A percentile compares a stretch with the other conserved stretches of the same genome.
Conservation (phyloP, 306 rosid species). For the cucumber (Cucumis sativus) region Cucumber_9930_V3 NC_026657.2:40018501-40019000, state of each 20-base stretch:
- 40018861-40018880: neutral
- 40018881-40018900: too few species aligned
- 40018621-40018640: neutral
- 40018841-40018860: neutral
- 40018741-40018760: neutral
- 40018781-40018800: neutral
- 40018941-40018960: too few species aligned
- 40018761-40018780: neutral
- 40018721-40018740: neutral
- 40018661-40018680: neutral
- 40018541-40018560: neutral
- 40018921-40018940: too few species aligned
- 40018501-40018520: neutral
- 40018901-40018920: too few species aligned
- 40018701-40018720: neutral
- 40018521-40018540: neutral
- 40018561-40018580: neutral
- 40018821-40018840: slow-evolving; percentile 42
- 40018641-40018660: neutral
- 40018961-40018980: too few species aligned
- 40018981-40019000: too few species aligned
- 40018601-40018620: neutral
- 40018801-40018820: slow-evolving; percentile 18
- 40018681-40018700: neutral
- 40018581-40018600: neutral